These are phyloP conservation scores for Celoporthe dispersa DNA, from an alignment of 2,329 filamentous ascomycete genomes.

Conservation along the genomic window DNA sequence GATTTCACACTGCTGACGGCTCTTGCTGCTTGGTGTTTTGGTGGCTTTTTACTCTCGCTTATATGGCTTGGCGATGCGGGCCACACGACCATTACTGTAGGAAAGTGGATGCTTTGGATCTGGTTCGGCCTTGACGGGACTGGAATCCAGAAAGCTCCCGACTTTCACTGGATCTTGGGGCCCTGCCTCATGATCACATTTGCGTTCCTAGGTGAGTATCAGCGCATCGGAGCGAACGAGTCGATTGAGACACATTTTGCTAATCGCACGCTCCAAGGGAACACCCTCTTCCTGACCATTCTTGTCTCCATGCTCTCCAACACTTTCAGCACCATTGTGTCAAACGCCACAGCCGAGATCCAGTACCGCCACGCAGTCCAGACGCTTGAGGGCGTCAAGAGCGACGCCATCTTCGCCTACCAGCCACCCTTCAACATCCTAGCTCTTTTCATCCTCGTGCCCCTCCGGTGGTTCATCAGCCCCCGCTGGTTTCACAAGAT, in stretches of 20 bases:
- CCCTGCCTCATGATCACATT: slow-evolving; percentile 82
- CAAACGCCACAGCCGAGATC: slow-evolving; percentile 80
- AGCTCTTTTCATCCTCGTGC: slow-evolving; percentile 73
- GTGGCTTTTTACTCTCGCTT: slow-evolving; percentile 78
- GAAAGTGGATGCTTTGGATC: slow-evolving; percentile 92
- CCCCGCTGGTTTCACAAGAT: slow-evolving; percentile 90
- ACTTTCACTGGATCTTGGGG: slow-evolving; percentile 80
- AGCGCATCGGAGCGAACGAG: neutral
- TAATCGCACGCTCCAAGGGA: slow-evolving; percentile 46
- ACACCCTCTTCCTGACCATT: slow-evolving; percentile 87
- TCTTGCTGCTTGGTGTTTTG: slow-evolving; percentile 78
- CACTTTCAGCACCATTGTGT: slow-evolving; percentile 78
- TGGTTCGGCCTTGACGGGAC: slow-evolving; percentile 86
- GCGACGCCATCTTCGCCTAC: slow-evolving; percentile 81
- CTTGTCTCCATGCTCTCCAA: slow-evolving; percentile 85
- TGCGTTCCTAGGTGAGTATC: slow-evolving; percentile 66
- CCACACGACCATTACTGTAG: slow-evolving; percentile 70
- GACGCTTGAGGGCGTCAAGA: slow-evolving; percentile 85
- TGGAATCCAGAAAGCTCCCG: slow-evolving; percentile 63
- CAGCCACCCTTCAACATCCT: slow-evolving; percentile 83
- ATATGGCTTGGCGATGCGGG: slow-evolving; percentile 74
- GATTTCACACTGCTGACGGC: slow-evolving; percentile 80
- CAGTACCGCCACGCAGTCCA: slow-evolving; percentile 81
- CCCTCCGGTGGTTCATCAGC: slow-evolving; percentile 77
- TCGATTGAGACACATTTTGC: neutral